These are phyloP conservation scores for Sporothrix sp. DNA, from an alignment of 2,329 filamentous ascomycete species.

Conservation along the genomic window DNA sequence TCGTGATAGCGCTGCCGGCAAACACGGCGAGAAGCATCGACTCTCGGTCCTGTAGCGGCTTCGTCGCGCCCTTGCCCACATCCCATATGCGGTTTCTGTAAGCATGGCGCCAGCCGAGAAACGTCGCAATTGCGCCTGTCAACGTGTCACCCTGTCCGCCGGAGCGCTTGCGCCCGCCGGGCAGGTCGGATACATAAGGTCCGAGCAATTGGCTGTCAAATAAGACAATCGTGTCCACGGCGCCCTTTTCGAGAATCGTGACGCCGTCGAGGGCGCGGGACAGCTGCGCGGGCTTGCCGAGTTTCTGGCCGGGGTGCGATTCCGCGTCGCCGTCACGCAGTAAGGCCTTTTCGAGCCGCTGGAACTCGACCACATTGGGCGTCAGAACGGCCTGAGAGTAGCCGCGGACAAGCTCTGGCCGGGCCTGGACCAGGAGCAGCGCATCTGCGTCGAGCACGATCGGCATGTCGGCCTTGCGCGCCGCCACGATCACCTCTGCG, in stretches of 20 bases:
- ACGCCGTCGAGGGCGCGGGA: constrained; percentile 74
- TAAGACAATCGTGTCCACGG: constrained; percentile 57
- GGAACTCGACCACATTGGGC: constrained; percentile 91
- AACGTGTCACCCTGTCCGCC: constrained; percentile 94
- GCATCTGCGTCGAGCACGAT: constrained; percentile 91
- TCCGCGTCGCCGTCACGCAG: constrained; percentile 39
- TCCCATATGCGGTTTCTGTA: constrained; percentile 81
- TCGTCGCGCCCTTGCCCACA: constrained; percentile 30
- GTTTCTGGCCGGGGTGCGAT: constrained; percentile 18
- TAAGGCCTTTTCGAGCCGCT: constrained; percentile 65
- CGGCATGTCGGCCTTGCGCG: constrained; percentile 60
- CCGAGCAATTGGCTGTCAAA: constrained; percentile 16
- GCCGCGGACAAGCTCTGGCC: constrained; percentile 67
- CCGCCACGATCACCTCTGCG: constrained; percentile 66
- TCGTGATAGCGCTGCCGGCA: constrained; percentile 77
- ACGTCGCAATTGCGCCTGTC: constrained; percentile 79
- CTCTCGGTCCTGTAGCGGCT: constrained; percentile 27
- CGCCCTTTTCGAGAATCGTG: constrained; percentile 84
- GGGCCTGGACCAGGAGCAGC: constrained; percentile 63
- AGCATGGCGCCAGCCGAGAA: constrained; percentile 78
- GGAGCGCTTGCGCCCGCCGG: constrained; percentile 78
- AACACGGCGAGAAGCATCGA: constrained; percentile 72
- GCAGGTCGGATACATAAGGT: constrained; percentile 64
- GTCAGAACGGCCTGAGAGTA: constrained; percentile 82
- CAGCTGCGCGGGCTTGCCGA: constrained; percentile 51